Evolutionary conservation across 148 eudicot genomes (phyloP), one percentile per base, ranked within the genome.

Genomic region (Rhododendron simsii): DNA sequence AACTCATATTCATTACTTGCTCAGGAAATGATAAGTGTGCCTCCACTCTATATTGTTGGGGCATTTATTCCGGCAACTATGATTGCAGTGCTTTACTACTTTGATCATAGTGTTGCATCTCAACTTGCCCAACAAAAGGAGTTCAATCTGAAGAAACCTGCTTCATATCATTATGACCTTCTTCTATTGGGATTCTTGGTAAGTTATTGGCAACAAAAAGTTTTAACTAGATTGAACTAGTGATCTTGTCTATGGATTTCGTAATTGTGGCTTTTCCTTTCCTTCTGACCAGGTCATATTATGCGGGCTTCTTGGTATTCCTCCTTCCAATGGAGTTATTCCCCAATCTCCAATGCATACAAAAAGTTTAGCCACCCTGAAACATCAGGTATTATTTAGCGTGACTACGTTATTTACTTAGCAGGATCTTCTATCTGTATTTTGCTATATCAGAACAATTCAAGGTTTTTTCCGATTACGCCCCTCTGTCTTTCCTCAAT

Each of bases 341-440:
- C 99, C 99, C 78, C 99, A 97, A 86, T 97, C 99, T 90, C 99
- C 99, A 65, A 97, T 97, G 99, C 99, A 97, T 83, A 97, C 99
- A 26, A 97, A 94, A 91, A 97, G 99, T 88, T 90, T 97, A 89
- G 99, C 99, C 87, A 95, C 98, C 79, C 92, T 97, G 85, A 97
- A 97, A 86, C 99, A 97, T 84, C 99, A 94, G 95, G 99, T 96
- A 95, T 47, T 18, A 81, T 77, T 82, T 81, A 44, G 1, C 15
- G 33, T 18, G 51, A 33, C 59, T 12, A 30, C 1, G 23, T 13
- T 48, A 51, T 78, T 48, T 83, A 37, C 65, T 37, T 86, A 30
- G 37, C 69, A 8, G 23, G 47, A 45, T 82, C 55, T 47, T 86
- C 63, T 78, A 7, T 41, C 15, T 45, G 23, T 47, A 67, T 15